Evolutionary conservation across 257 asterid genomes (phyloP).

Genomic region (Lithospermum erythrorhizon): DNA sequence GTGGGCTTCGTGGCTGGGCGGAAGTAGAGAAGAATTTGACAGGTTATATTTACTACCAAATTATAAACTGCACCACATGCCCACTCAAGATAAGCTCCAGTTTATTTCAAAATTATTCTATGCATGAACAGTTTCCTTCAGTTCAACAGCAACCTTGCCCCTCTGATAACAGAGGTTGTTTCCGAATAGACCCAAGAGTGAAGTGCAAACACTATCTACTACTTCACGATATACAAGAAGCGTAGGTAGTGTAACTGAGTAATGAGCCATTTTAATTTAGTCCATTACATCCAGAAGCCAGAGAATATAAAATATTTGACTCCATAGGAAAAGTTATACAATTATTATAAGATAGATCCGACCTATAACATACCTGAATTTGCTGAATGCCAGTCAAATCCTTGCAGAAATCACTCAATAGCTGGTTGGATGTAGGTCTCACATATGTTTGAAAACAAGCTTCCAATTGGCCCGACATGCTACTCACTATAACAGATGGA

Average conservation of each 20-base stretch:
- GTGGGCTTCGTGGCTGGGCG: background rate
- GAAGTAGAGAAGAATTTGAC: background rate
- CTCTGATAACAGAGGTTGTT: too few species aligned
- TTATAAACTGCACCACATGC: background rate
- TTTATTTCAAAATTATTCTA: background rate
- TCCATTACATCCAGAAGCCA: too few species aligned
- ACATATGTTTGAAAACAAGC: slow-evolving; percentile 82
- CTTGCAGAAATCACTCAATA: slow-evolving; percentile 78
- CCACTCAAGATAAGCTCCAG: slow-evolving; percentile 5
- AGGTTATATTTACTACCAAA: slow-evolving; percentile 1
- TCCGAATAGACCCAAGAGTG: too few species aligned
- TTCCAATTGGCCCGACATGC: slow-evolving; percentile 62
- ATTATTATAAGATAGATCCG: background rate
- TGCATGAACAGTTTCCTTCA: background rate
- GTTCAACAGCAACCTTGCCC: too few species aligned
- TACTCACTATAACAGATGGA: slow-evolving; percentile 79
- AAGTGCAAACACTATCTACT: too few species aligned
- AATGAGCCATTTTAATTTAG: too few species aligned
- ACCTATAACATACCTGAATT: slow-evolving; percentile 45
- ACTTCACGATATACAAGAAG: too few species aligned
- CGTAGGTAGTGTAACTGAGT: too few species aligned
- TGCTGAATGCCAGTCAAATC: slow-evolving; percentile 94
- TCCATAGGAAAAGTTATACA: background rate
- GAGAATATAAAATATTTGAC: slow-evolving; percentile 2
- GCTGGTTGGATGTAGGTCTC: slow-evolving; percentile 71